Evolutionary conservation across 2,329 filamentous ascomycete species (phyloP).

Genomic region (Fusarium transvaalense): DNA sequence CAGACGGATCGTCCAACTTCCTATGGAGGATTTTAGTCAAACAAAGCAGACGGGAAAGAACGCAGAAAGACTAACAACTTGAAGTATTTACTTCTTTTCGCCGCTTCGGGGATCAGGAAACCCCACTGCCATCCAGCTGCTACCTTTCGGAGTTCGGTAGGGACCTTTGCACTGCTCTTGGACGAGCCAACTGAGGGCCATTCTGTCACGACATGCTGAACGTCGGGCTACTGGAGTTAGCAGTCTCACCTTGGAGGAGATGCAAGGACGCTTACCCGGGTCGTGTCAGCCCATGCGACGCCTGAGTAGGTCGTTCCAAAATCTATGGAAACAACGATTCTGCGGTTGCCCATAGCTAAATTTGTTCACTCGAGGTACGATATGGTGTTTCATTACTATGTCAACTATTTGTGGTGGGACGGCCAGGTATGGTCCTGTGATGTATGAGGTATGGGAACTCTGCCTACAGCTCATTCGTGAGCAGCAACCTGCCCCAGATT

Average conservation of each 20-base stretch:
- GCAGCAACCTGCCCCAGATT: constrained; percentile 37
- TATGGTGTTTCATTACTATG: constrained; percentile 41
- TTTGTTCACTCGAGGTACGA: constrained; percentile 26
- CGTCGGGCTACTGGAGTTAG: constrained; percentile 54
- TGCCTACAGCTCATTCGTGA: constrained; percentile 25
- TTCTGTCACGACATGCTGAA: constrained; percentile 57
- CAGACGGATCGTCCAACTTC: constrained; percentile 53
- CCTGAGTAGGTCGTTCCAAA: constrained; percentile 70
- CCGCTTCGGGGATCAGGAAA: constrained; percentile 60
- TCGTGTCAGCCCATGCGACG: constrained; percentile 64
- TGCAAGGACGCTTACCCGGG: constrained; percentile 48
- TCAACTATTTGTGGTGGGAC: constrained; percentile 38
- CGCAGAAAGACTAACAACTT: constrained; percentile 58
- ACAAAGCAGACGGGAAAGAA: not conserved
- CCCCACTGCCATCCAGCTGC: constrained; percentile 62
- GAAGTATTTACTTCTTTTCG: constrained; percentile 59
- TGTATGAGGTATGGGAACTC: constrained; percentile 26
- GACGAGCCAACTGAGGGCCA: constrained; percentile 57
- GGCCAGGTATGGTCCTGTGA: constrained; percentile 31
- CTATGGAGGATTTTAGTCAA: constrained; percentile 43
- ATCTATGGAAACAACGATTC: constrained; percentile 66
- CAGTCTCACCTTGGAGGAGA: constrained; percentile 13
- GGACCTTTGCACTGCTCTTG: constrained; percentile 60
- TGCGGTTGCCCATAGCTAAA: constrained; percentile 52
- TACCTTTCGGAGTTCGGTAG: constrained; percentile 61